Evolutionary conservation across 345 rosid genomes (phyloP).

Genomic region (Jatropha curcas): DNA sequence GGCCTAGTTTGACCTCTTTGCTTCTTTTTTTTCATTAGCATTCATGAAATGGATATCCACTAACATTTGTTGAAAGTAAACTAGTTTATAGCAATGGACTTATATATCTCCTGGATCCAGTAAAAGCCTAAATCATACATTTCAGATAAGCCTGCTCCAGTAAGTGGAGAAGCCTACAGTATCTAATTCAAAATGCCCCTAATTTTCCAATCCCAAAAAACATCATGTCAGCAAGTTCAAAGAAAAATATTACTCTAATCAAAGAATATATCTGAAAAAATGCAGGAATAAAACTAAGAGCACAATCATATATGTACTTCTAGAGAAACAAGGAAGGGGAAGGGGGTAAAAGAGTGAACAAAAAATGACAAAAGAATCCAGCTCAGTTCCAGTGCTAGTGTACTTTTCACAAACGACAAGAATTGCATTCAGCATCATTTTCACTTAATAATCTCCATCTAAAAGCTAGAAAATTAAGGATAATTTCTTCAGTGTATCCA

Average conservation of each 20-base stretch:
- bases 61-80: neutral
- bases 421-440: neutral
- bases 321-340: neutral
- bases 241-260: neutral
- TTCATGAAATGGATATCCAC: neutral
- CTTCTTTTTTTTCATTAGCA: neutral
- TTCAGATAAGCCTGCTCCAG: neutral
- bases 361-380: conserved; percentile 1
- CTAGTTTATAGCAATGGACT: neutral
- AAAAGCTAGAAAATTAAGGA: neutral
- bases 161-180: neutral
- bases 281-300: neutral
- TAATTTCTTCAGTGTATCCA: neutral
- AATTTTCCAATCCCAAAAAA: neutral
- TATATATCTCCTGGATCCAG: neutral
- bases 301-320: neutral
- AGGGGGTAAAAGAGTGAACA: neutral
- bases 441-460: neutral
- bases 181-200: neutral
- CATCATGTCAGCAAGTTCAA: neutral
- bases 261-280: neutral
- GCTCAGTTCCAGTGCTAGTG: neutral
- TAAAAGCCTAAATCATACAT: neutral
- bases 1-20: neutral
- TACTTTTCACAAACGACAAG: neutral